A percentile compares a stretch with the other conserved stretches of the same genome.
Evolutionary conservation across 1,284 basidiomycete species (phyloP).

Genomic region (Puccinia novopanici): DNA sequence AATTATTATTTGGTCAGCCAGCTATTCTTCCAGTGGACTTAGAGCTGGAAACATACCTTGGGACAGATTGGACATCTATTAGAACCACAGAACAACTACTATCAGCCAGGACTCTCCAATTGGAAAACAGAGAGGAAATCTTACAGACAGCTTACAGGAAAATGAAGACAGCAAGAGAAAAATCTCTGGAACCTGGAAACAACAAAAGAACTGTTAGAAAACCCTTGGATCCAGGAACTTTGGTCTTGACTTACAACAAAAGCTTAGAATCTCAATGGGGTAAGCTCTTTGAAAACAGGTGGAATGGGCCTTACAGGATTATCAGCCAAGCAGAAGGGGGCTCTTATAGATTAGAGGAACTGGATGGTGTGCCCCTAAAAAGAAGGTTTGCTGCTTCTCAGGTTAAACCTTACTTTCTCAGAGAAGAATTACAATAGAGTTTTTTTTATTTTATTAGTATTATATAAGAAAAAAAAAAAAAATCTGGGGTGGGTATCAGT

Average conservation of each 20-base stretch:
- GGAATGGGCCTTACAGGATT: slow-evolving; percentile 9
- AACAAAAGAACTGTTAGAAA: slow-evolving; percentile 1
- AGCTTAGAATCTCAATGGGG: not conserved
- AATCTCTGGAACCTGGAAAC: not conserved
- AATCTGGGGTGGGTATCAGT: no score
- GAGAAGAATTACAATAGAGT: no score
- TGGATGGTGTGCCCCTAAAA: not conserved
- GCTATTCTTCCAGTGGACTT: slow-evolving; percentile 17
- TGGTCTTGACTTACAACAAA: slow-evolving; percentile 4
- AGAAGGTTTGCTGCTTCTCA: slow-evolving; percentile 7
- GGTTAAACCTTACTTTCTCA: not conserved
- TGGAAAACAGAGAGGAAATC: not conserved
- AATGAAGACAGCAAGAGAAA: not conserved
- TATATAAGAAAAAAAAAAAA: no score
- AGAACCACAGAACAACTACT: not conserved
- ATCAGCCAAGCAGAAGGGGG: not conserved
- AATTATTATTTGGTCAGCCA: slow-evolving; percentile 20
- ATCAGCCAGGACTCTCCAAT: not conserved
- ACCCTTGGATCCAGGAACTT: not conserved
- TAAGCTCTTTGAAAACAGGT: not conserved
- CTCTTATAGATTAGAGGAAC: not conserved
- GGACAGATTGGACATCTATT: not conserved
- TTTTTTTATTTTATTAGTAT: no score
- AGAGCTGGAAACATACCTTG: slow-evolving; percentile 14
- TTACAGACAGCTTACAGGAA: not conserved